Base-by-base conservation (phyloP, 1,139 yeast species). In the Debaryomyces coudertii region DNA sequence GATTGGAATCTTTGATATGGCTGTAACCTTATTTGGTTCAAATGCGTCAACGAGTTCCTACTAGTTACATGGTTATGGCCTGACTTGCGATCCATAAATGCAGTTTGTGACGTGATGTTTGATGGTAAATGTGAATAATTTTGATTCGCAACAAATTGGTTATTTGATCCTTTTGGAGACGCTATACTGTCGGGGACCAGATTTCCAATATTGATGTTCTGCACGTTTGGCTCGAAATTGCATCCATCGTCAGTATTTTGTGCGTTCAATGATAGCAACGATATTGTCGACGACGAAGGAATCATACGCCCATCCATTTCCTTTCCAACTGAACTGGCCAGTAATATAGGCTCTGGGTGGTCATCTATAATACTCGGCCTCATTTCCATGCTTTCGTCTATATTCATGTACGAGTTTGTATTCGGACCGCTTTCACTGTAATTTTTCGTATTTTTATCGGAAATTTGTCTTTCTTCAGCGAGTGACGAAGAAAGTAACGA, bases 271-370 rank as follows among this genome's bases (percentile, higher is more conserved):
- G 83, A 78, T 11, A 80, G 64, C 7, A 80, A 62, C 12, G 83
- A 79, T 2, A 80, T 80, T 16, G 77, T 73, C 8, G 83, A 79
- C 5, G 82, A 73, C 4, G 83, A 77, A 5, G 84, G 83, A 16
- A 80, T 71, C 34, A 80, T 55, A 24, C 73, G 57, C 0, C 83
- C 83, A 25, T 75, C 79, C 30, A 68, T 58, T 40, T 77, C 80
- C 29, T 69, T 70, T 1, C 83, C 84, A 8, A 78, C 82, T 0
- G 83, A 78, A 3, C 79, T 73, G 1, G 85, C 85, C 43, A 79
- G 61, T 33, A 80, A 62, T 49, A 71, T 75, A 0, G 85, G 85
- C 45, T 81, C 83, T 1, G 80, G 80, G 48, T 76, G 80, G 30
- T 68, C 77, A 44, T 65, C 68, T n/a, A 58, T 50, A 33, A 46